Conservation (phyloP, 768 basidiomycete genomes). For the Mycena galopus region DNA sequence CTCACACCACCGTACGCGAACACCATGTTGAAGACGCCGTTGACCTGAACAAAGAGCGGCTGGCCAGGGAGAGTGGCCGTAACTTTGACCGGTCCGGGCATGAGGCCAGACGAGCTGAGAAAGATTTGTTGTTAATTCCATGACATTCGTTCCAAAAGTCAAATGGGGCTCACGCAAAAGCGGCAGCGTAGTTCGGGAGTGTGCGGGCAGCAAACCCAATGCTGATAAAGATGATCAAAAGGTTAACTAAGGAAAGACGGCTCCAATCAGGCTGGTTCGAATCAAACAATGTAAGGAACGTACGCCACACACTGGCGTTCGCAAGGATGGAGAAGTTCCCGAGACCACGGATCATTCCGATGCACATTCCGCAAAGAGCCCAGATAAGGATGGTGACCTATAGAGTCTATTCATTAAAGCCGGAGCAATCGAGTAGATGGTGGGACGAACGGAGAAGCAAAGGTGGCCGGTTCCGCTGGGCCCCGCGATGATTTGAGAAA, state of each 20-base stretch:
- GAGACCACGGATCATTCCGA: conserved; percentile 16
- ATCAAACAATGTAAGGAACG: background rate
- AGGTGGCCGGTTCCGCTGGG: conserved; percentile 10
- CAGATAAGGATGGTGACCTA: conserved; percentile 16
- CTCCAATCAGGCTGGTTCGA: background rate
- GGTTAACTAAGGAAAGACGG: background rate
- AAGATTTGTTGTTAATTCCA: background rate
- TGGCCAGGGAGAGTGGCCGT: background rate
- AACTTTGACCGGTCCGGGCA: conserved; percentile 10
- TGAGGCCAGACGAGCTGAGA: background rate
- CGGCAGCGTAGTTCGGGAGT: conserved; percentile 3
- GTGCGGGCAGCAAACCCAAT: conserved; percentile 11
- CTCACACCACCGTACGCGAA: conserved; percentile 13
- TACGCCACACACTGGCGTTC: conserved; percentile 9
- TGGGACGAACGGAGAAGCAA: conserved; percentile 9
- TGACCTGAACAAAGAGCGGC: conserved; percentile 15
- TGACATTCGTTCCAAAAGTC: too few relatives aligned
- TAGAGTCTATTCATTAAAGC: background rate
- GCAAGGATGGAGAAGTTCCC: conserved; percentile 9
- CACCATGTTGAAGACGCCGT: conserved; percentile 23
- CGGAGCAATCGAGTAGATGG: background rate
- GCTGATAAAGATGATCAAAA: conserved; percentile 14
- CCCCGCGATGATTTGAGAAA: conserved; percentile 9
- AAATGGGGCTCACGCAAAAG: conserved; percentile 1
- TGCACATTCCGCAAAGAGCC: conserved; percentile 14